Percentiles rank a stretch among this genome's conserved stretches.
These are phyloP conservation scores for Stachybotrys chartarum DNA, from an alignment of 2,329 filamentous ascomycete genomes.

Conservation along the genomic window DNA sequence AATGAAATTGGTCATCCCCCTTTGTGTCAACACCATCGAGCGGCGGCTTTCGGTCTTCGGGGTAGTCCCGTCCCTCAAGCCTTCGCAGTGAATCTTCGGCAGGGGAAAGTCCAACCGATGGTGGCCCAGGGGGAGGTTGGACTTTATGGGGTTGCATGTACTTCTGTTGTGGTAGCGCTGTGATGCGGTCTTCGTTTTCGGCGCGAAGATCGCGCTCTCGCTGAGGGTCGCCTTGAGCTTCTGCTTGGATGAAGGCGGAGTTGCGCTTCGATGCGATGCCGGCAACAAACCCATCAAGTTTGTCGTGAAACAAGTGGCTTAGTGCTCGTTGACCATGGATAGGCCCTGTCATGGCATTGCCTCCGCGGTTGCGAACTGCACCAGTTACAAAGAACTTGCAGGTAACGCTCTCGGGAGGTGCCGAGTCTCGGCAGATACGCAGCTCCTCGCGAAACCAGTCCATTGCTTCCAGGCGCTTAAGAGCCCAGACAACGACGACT, in stretches of 20 bases:
- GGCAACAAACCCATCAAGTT: slow-evolving; percentile 79
- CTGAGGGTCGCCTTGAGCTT: slow-evolving; percentile 72
- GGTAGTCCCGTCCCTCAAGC: slow-evolving; percentile 41
- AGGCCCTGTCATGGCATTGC: slow-evolving; percentile 38
- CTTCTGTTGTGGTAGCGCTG: slow-evolving; percentile 66
- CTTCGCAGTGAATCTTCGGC: slow-evolving; percentile 40
- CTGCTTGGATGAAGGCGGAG: slow-evolving; percentile 74
- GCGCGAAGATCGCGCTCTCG: slow-evolving; percentile 70
- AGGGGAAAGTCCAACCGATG: slow-evolving; percentile 8
- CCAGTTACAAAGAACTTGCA: slow-evolving; percentile 94
- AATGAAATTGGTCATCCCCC: slow-evolving; percentile 45
- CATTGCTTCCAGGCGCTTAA: slow-evolving; percentile 87
- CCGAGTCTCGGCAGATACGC: slow-evolving; percentile 81
- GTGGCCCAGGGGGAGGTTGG: slow-evolving; percentile 20
- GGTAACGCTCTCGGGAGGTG: slow-evolving; percentile 79
- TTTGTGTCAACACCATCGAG: slow-evolving; percentile 16
- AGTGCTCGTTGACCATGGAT: slow-evolving; percentile 44
- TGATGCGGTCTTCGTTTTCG: slow-evolving; percentile 80
- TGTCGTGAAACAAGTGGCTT: slow-evolving; percentile 74
- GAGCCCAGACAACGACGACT: slow-evolving; percentile 87
- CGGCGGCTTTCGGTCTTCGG: slow-evolving; percentile 32
- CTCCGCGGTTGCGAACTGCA: slow-evolving; percentile 34
- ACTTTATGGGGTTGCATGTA: slow-evolving; percentile 49
- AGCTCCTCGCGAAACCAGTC: slow-evolving; percentile 97
- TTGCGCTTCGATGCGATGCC: slow-evolving; percentile 82